Evolutionary conservation across 352 stramenopile genomes (phyloP).

Genomic region (Nothophytophthora sp.): DNA sequence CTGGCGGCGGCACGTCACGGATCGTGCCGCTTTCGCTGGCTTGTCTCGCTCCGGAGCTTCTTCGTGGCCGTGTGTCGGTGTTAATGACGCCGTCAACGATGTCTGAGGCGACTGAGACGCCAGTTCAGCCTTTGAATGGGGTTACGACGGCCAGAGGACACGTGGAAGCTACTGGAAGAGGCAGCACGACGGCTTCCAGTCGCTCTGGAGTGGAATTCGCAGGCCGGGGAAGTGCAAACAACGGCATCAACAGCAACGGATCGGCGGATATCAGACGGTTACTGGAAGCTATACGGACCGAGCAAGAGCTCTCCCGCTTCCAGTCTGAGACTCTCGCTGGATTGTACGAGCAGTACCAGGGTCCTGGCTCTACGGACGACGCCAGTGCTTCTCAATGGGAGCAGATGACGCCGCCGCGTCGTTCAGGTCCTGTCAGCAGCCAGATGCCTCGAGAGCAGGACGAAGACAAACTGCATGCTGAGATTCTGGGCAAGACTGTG

Average conservation of each 20-base stretch:
- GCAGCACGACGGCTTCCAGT: no score
- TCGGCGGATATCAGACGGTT: slow-evolving; percentile 30
- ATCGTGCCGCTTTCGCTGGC: slow-evolving; percentile 66
- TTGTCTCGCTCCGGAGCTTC: slow-evolving; percentile 48
- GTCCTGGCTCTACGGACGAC: slow-evolving; percentile 27
- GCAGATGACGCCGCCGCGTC: neutral
- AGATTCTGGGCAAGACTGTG: slow-evolving; percentile 58
- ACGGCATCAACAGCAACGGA: neutral
- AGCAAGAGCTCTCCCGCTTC: slow-evolving; percentile 44
- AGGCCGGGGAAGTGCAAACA: no score
- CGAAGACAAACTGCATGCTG: slow-evolving; percentile 29
- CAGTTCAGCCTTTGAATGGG: no score
- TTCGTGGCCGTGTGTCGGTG: slow-evolving; percentile 31
- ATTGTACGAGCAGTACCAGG: slow-evolving; percentile 43
- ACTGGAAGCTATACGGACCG: slow-evolving; percentile 37
- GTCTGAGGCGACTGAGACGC: neutral
- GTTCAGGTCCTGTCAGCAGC: no score
- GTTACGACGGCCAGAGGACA: no score
- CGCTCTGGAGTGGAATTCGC: no score
- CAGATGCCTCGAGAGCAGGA: slow-evolving; percentile 4
- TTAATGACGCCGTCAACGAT: slow-evolving; percentile 2
- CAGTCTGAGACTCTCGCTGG: slow-evolving; percentile 45
- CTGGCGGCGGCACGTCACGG: slow-evolving; percentile 8
- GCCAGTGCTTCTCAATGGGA: neutral
- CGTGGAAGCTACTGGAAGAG: neutral